phyloP scores from a whole-genome alignment of 2,329 filamentous ascomycete species.

The Aspergillus puulaauensis region DNA sequence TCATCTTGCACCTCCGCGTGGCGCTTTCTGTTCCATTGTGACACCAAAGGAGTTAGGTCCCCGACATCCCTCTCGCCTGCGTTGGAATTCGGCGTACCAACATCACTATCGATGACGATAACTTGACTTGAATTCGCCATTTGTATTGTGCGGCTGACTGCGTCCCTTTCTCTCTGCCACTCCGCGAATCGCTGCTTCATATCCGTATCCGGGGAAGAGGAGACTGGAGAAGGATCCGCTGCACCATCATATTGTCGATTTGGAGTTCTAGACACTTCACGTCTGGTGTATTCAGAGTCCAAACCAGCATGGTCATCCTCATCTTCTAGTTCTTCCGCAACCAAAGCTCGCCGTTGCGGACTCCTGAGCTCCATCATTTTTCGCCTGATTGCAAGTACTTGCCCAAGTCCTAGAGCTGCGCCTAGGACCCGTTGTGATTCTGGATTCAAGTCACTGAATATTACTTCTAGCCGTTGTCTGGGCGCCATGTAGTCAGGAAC shows the following conservation, averaged over 20 bases:
- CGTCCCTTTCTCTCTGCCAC: slow-evolving; percentile 48
- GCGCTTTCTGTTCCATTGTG: background rate
- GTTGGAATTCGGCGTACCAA: slow-evolving; percentile 14
- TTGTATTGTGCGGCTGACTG: slow-evolving; percentile 44
- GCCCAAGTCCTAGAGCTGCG: slow-evolving; percentile 43
- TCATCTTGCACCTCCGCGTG: background rate
- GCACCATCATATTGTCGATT: slow-evolving; percentile 3
- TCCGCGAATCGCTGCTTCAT: slow-evolving; percentile 37
- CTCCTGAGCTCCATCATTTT: slow-evolving; percentile 16
- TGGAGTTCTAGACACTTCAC: slow-evolving; percentile 11
- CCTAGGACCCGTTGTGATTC: slow-evolving; percentile 41
- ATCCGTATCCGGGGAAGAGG: slow-evolving; percentile 17
- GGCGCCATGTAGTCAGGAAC: slow-evolving; percentile 20
- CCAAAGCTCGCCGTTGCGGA: background rate
- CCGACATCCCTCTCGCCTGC: background rate
- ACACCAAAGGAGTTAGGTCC: background rate
- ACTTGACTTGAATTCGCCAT: slow-evolving; percentile 43
- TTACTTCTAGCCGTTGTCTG: slow-evolving; percentile 31
- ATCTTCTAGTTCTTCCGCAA: background rate
- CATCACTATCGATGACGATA: slow-evolving; percentile 46
- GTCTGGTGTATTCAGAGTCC: background rate
- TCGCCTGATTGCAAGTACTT: slow-evolving; percentile 42
- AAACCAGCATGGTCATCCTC: slow-evolving; percentile 2
- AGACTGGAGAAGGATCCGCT: background rate
- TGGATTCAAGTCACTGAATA: slow-evolving; percentile 39